A percentile compares a stretch with the other conserved stretches of the same genome.
Conservation (phyloP, 2,329 filamentous ascomycete species). For the Trichothecium roseum region DNA sequence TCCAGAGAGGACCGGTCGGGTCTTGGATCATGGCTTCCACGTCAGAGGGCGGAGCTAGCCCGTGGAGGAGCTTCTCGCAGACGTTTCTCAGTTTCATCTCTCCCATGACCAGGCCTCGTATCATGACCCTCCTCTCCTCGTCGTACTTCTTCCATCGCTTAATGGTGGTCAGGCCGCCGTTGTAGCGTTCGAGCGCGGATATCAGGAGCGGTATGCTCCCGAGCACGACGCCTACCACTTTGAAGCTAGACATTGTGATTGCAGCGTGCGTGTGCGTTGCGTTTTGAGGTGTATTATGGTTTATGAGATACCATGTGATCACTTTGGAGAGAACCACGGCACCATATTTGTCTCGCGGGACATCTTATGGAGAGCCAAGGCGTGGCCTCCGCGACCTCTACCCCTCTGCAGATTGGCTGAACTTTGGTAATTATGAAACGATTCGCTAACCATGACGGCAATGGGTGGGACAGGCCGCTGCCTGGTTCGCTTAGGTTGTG, state of each 20-base stretch:
- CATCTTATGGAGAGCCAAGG: too few relatives aligned
- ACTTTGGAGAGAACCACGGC: too few relatives aligned
- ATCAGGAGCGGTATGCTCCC: slow-evolving; percentile 12
- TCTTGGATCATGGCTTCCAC: slow-evolving; percentile 18
- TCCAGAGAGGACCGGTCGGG: slow-evolving; percentile 17
- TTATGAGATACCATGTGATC: too few relatives aligned
- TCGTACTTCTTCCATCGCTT: slow-evolving; percentile 8
- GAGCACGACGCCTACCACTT: slow-evolving; percentile 11
- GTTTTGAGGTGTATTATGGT: too few relatives aligned
- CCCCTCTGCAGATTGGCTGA: too few relatives aligned
- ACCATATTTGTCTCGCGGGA: too few relatives aligned
- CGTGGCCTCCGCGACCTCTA: too few relatives aligned
- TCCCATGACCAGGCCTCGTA: slow-evolving; percentile 13
- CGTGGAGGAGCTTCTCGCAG: slow-evolving; percentile 17
- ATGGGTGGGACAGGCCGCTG: too few relatives aligned
- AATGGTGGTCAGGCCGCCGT: slow-evolving; percentile 10
- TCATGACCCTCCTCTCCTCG: slow-evolving; percentile 13
- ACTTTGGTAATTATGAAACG: too few relatives aligned
- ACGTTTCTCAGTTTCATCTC: slow-evolving; percentile 16
- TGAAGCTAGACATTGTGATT: slow-evolving; percentile 13
- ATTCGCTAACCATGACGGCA: too few relatives aligned
- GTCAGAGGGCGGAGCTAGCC: slow-evolving; percentile 10
- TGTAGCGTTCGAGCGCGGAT: slow-evolving; percentile 9
- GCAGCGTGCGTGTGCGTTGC: too few relatives aligned
- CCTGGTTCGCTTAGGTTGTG: too few relatives aligned